Base-by-base conservation (phyloP, 2,329 filamentous ascomycete genomes). In the Fusarium xyrophilum region DNA sequence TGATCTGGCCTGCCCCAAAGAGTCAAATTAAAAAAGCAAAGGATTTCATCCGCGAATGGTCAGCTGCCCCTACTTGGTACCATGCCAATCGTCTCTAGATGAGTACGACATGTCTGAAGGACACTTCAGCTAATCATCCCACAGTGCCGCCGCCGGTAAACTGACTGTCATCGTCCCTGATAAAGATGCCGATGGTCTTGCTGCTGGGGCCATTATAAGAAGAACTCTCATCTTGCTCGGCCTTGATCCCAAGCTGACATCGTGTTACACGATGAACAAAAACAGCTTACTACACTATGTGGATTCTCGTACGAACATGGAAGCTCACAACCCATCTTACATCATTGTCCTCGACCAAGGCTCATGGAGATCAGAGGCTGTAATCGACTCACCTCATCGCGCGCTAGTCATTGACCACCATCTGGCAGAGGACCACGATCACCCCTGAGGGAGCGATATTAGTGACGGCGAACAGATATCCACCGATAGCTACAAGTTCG, bases 311-410 rank as follows among this genome's bases (percentile, higher is more conserved):
- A 68, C 74, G 13, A 78, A 80, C 2, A 88, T 91, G 80, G 74
- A 81, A 1, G 74, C 78, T 0, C 79, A 82, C 33, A 71, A 82
- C 3, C 86, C 89, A 3, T 78, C 78, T 1, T 90, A 84, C 70
- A 82, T 91, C 56, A 88, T 91, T 73, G 82, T 91, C 2, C 80
- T 91, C 7, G 89, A 91, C 67, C 89, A 91, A 74, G 89, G 89
- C 17, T 89, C 88, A 40, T 81, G 85, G 19, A 80, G 79, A 43
- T 84, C 82, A 2, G 82, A 83, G 7, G 83, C 87, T 2, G 76
- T 91, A 14, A 81, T 88, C 25, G 81, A 86, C 36, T 68, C 71
- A 3, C 74, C 80, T 2, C 82, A 86, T 50, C 83, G 80, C 51
- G 83, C 82, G 4, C 76, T 91, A 6, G 78, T 92, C 15, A 88